Conservation (phyloP, 2,329 filamentous ascomycete species). For the Ascochyta fabae region DNA sequence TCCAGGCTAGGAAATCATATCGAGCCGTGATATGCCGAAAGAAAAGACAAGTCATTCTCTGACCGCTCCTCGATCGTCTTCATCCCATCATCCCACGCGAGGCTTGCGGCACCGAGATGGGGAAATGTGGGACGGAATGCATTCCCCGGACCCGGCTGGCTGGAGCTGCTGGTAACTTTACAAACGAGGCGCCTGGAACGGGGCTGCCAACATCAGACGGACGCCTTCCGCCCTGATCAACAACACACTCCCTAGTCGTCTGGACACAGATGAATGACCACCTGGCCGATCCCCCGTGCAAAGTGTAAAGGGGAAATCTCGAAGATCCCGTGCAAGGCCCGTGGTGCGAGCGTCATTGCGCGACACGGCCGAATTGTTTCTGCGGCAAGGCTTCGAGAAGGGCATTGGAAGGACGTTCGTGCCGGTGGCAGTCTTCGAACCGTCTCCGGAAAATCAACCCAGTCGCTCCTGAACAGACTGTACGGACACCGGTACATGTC, state of each 20-base stretch:
- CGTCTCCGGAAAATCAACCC: constrained; percentile 19
- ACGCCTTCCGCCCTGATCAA: constrained; percentile 16
- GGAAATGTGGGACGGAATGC: constrained; percentile 34
- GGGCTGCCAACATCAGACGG: constrained; percentile 10
- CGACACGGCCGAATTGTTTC: constrained; percentile 22
- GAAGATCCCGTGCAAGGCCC: neutral
- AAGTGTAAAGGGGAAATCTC: neutral
- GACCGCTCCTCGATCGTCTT: constrained; percentile 31
- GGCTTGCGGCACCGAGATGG: constrained; percentile 29
- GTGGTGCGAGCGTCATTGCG: neutral
- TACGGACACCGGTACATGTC: constrained; percentile 4
- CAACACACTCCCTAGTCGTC: neutral
- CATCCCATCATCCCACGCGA: constrained; percentile 31
- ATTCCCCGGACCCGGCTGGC: constrained; percentile 32
- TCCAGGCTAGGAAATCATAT: constrained; percentile 19
- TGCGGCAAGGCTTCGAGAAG: constrained; percentile 35
- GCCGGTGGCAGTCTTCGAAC: constrained; percentile 18
- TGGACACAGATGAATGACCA: neutral
- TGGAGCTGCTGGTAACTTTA: constrained; percentile 19
- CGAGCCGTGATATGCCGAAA: constrained; percentile 11
- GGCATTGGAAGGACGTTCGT: constrained; percentile 39
- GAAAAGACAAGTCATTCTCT: constrained; percentile 26
- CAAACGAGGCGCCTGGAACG: constrained; percentile 27
- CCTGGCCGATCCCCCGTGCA: neutral
- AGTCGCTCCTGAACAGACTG: constrained; percentile 7